Evolutionary conservation across 2,329 filamentous ascomycete species (phyloP), one percentile per base, ranked within the genome.

Genomic region (Apiospora saccharicola): DNA sequence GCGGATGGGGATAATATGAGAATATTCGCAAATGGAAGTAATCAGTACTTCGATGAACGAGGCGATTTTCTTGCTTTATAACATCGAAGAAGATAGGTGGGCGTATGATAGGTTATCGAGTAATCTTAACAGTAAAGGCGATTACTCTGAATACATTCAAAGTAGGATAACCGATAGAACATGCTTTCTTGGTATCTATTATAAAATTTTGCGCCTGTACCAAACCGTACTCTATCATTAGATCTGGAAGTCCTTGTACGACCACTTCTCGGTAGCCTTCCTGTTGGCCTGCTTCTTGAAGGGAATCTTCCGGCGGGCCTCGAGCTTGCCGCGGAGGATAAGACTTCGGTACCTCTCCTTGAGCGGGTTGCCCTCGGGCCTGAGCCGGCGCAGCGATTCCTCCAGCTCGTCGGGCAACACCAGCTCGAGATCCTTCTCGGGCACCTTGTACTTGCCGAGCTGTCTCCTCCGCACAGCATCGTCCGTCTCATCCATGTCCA

Each of bases 301-400:
- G 8, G 92, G 89, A 72, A 96, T 90, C 70, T 92, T 91, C 80
- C 92, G 92, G 77, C 96, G 89, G 69, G 90, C 89, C 86, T 99
- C 96, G 74, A 99, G 84, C 84, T 96, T 97, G 73, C 96, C 96
- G 75, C 95, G 90, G 46, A 98, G 89, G 74, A 98, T 86, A 83
- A 98, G 87, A 81, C 90, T 98, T 74, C 96, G 88, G 86, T 98
- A 98, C 69, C 96, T 89, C 79, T 99, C 96, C 76, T 94, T 94
- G 77, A 99, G 86, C 51, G 98, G 85, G 80, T 98, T 98, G n/a
- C 96, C 96, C 82, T 99, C 96, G 0, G 96, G 96, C 83, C 96
- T 97, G 75, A 98, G 84, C 79, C 95, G 83, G 79, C 96, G 83
- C 79, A 98, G 84, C 69, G 94, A 92, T 79, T 98, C 90, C 82